Percentiles rank a stretch among this genome's conserved stretches.
Conservation (phyloP, 768 basidiomycete species). For the Amanita exitialis region DNA sequence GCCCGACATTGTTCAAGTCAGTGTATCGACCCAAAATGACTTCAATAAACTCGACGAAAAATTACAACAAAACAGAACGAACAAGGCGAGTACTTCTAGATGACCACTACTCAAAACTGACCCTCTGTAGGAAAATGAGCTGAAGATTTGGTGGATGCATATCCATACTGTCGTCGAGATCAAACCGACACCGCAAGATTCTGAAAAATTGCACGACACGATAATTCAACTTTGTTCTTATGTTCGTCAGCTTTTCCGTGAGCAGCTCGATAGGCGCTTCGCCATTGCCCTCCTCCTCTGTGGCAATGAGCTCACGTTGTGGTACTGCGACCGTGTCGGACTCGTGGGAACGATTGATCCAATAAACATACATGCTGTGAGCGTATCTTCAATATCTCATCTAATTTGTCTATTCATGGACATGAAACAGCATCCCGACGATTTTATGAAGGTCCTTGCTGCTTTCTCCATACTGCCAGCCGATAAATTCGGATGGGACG, state of each 20-base stretch:
- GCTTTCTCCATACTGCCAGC: no score
- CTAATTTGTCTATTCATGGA: background rate
- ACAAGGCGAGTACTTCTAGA: no score
- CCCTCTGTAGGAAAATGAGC: no score
- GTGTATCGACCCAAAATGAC: no score
- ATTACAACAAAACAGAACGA: background rate
- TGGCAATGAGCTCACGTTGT: slow-evolving; percentile 4
- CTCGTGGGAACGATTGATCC: slow-evolving; percentile 5
- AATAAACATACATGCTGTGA: slow-evolving; percentile 7
- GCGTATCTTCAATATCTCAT: background rate
- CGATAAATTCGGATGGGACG: no score
- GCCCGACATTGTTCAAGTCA: background rate
- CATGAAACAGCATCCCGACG: background rate
- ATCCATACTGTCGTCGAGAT: background rate
- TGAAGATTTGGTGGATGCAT: background rate
- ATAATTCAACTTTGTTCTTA: slow-evolving; percentile 5
- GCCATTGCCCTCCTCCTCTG: slow-evolving; percentile 5
- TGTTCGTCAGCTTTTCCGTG: slow-evolving; percentile 8
- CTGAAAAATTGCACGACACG: background rate
- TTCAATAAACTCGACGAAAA: background rate
- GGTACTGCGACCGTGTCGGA: slow-evolving; percentile 8
- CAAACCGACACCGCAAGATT: background rate
- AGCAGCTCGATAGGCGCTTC: slow-evolving; percentile 9
- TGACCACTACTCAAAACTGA: no score
- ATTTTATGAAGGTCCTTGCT: background rate